These are phyloP conservation scores for Alternaria consortialis DNA, from an alignment of 2,329 filamentous ascomycete species.

Conservation along the genomic window DNA sequence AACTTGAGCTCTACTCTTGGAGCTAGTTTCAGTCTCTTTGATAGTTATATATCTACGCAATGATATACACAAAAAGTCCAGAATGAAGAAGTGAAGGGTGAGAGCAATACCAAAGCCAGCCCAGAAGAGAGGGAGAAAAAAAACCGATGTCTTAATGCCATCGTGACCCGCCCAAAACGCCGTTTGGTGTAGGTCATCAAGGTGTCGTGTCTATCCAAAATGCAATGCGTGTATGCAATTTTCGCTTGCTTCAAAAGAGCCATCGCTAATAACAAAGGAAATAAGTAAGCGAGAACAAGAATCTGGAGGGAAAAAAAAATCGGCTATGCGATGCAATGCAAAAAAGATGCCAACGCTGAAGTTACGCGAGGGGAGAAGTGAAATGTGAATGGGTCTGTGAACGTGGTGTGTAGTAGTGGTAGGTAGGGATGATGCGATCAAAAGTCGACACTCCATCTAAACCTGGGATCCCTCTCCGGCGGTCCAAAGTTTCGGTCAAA, in stretches of 20 bases:
- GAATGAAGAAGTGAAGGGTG: neutral
- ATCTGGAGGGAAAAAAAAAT: slow-evolving; percentile 1
- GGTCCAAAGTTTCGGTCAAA: slow-evolving; percentile 46
- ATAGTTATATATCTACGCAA: neutral
- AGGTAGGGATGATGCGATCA: slow-evolving; percentile 21
- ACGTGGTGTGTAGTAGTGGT: neutral
- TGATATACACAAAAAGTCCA: slow-evolving; percentile 5
- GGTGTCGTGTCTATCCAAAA: slow-evolving; percentile 14
- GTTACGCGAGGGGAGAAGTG: neutral
- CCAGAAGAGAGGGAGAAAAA: neutral
- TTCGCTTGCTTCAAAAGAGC: slow-evolving; percentile 3
- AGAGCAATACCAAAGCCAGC: neutral
- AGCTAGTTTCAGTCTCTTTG: neutral
- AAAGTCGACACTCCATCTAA: slow-evolving; percentile 57
- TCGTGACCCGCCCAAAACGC: slow-evolving; percentile 4
- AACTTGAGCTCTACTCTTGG: neutral
- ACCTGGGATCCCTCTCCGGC: slow-evolving; percentile 47
- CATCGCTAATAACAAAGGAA: slow-evolving; percentile 1
- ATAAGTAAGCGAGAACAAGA: neutral
- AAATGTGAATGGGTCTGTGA: neutral
- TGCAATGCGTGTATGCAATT: slow-evolving; percentile 5
- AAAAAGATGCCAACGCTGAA: neutral
- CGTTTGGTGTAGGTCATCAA: slow-evolving; percentile 1
- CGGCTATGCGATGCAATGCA: neutral
- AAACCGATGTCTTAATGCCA: neutral